Evolutionary conservation across 257 asterid genomes (phyloP), one percentile per base, ranked within the genome.

Genomic region (Gardenia jasminoides): DNA sequence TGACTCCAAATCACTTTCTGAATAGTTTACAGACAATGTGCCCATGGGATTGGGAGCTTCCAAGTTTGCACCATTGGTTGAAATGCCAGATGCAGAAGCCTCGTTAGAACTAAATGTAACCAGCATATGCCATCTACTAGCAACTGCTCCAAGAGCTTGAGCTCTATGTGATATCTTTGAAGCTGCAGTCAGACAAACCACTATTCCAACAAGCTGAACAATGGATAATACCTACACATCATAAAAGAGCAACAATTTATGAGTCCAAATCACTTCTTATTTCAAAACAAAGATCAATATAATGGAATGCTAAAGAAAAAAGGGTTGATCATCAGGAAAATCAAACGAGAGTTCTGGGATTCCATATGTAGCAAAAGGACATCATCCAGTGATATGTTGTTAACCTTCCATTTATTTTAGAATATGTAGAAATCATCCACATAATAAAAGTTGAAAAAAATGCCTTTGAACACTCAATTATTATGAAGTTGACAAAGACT

Each of bases 121-220:
- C 68, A 89, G 77, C 58, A 93, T 93, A 83, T 93, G 98, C 98
- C 98, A 93, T 83, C 92, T 87, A 86, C 98, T 90, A 74, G 97
- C 96, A 70, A 91, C 76, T 59, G 98, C 87, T 80, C 95, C 95
- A 71, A 92, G 88, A 81, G 93, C 87, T 79, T 89, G 96, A 75
- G 98, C 98, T 87, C 98, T 89, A 62, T 93, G 98, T 17, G 98
- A 93, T 85, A 93, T 88, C 90, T 89, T 93, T 72, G 97, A 88
- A 11, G 98, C 98, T 72, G 94, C 92, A 66, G 70, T 85, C 24
- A 93, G 88, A 81, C 98, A 93, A 66, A 92, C 87, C 83, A 93
- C 85, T 61, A 93, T 86, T 75, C 97, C 98, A 10, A 88, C 94
- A 80, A 93, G 81, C 75, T 89, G 89, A 81, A 85, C 94, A 82